Conservation (phyloP, 2,329 filamentous ascomycete species). For the Colletotrichum navitas region DNA sequence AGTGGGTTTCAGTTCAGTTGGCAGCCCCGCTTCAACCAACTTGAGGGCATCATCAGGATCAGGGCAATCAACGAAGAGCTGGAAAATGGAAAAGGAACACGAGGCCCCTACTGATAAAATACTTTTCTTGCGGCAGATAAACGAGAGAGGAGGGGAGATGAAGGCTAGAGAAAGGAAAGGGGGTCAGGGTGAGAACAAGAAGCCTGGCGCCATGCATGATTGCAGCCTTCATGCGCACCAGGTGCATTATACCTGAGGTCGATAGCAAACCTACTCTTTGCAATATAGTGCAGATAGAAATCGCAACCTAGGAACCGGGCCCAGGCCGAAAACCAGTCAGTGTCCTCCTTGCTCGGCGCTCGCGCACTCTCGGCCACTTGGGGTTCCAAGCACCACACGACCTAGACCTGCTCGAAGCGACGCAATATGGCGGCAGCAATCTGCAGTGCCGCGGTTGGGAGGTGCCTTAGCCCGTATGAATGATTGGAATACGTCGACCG, state of each 20-base stretch:
- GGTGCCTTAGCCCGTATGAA: conserved; percentile 36
- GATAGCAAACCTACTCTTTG: not conserved
- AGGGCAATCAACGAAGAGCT: conserved; percentile 1
- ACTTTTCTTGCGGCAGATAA: not conserved
- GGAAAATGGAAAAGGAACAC: not conserved
- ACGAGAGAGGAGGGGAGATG: not conserved
- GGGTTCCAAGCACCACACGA: not conserved
- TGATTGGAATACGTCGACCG: conserved; percentile 40
- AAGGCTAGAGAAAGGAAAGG: not conserved
- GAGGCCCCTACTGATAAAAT: not conserved
- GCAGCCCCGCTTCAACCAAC: conserved; percentile 35
- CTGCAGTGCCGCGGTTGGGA: conserved; percentile 38
- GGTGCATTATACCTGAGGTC: conserved; percentile 12
- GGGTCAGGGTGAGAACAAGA: not conserved
- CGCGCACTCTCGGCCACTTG: conserved; percentile 12
- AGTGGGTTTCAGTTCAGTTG: conserved; percentile 40
- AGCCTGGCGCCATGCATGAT: not conserved
- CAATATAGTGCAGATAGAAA: not conserved
- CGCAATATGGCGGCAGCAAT: conserved; percentile 37
- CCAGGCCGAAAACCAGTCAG: not conserved
- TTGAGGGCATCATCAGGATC: conserved; percentile 32
- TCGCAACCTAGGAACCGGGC: not conserved
- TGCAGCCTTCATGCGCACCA: conserved; percentile 6
- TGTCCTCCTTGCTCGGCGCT: not conserved
- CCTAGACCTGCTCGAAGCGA: conserved; percentile 25